Percentiles rank a stretch among this genome's conserved stretches.
Conservation (phyloP, 2,329 filamentous ascomycete species). For the Allantophomopsis cytisporea region DNA sequence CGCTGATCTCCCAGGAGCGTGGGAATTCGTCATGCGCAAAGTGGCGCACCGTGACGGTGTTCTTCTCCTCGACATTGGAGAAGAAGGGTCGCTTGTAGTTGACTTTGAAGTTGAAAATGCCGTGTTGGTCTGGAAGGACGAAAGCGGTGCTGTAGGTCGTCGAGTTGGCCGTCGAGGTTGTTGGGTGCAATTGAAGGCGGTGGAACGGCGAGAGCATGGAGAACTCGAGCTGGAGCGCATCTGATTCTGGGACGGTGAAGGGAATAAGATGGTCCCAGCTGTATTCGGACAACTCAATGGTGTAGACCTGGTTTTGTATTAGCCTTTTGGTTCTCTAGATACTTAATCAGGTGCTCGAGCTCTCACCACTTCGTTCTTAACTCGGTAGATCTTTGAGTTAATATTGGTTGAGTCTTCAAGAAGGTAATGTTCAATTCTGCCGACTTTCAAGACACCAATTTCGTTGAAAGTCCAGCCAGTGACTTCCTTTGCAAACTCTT, state of each 20-base stretch:
- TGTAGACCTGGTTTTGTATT: constrained; percentile 7
- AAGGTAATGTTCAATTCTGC: constrained; percentile 66
- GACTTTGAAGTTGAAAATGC: constrained; percentile 96
- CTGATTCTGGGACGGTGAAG: constrained; percentile 54
- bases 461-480: constrained; percentile 97
- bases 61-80: constrained; percentile 83
- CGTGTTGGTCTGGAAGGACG: constrained; percentile 86
- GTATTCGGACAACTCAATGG: constrained; percentile 81
- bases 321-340: too few relatives aligned
- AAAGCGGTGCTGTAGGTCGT: constrained; percentile 66
- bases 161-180: constrained; percentile 45
- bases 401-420: constrained; percentile 38
- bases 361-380: constrained; percentile 95
- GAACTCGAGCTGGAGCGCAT: constrained; percentile 87
- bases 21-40: constrained; percentile 97
- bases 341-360: neutral
- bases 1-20: constrained; percentile 77
- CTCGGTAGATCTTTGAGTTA: constrained; percentile 83
- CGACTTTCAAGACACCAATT: constrained; percentile 75
- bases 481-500: constrained; percentile 71
- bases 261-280: constrained; percentile 59
- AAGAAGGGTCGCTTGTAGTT: constrained; percentile 96
- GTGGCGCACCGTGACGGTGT: constrained; percentile 86
- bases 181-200: constrained; percentile 58
- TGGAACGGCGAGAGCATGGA: constrained; percentile 98